A percentile compares a stretch with the other conserved stretches of the same genome.
These are phyloP conservation scores for Fusarium brachygibbosum DNA, from an alignment of 2,329 filamentous ascomycete species.

Conservation along the genomic window DNA sequence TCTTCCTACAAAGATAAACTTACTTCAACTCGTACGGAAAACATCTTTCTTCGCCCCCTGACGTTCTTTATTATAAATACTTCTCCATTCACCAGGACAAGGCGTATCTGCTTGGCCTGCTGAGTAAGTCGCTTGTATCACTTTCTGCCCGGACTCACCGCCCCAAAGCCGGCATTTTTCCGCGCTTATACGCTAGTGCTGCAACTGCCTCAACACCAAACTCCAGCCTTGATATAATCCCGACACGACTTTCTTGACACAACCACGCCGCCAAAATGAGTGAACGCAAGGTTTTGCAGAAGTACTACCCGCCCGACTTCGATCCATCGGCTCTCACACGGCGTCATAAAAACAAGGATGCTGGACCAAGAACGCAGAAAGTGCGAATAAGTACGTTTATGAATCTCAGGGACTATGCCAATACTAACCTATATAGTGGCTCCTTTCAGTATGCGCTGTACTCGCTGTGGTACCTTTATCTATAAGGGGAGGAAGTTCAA, in stretches of 20 bases:
- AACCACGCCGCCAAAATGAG: too few species aligned
- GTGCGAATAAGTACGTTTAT: constrained; percentile 75
- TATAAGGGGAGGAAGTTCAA: constrained; percentile 89
- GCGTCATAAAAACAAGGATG: constrained; percentile 73
- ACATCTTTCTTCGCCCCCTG: too few species aligned
- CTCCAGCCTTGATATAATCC: background rate
- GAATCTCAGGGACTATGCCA: too few species aligned
- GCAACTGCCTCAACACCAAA: constrained; percentile 7
- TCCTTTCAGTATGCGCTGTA: too few species aligned
- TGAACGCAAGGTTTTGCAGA: constrained; percentile 83
- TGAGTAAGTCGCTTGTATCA: background rate
- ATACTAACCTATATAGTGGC: too few species aligned
- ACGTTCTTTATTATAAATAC: too few species aligned
- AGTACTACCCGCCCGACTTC: constrained; percentile 83
- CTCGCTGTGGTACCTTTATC: too few species aligned
- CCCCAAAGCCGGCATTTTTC: background rate
- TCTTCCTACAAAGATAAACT: too few species aligned
- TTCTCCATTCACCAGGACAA: background rate
- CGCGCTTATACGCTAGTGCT: background rate
- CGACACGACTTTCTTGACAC: too few species aligned
- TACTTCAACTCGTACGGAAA: too few species aligned
- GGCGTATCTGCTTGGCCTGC: background rate
- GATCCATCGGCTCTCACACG: constrained; percentile 86
- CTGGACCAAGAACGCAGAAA: constrained; percentile 84
- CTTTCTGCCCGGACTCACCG: background rate